A percentile compares a stretch with the other conserved stretches of the same genome.
Evolutionary conservation across 495 filamentous ascomycete species (phyloP).

Genomic region (Talaromyces thailandensis): DNA sequence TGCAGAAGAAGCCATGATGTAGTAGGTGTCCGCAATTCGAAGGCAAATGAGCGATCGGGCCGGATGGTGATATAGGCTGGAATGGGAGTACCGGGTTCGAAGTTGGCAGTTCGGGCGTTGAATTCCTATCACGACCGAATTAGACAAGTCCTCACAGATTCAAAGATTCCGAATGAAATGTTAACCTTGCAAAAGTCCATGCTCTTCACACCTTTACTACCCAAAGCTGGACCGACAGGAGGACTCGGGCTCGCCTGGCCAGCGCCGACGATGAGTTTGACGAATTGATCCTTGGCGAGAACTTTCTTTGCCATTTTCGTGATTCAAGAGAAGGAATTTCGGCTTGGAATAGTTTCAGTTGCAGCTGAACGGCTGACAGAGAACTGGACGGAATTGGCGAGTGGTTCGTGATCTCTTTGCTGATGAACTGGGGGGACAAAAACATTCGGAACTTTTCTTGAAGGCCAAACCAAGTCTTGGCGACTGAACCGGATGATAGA

Average conservation of each 20-base stretch:
- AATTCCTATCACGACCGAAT: constrained; percentile 63
- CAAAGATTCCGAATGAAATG: neutral
- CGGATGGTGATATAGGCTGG: constrained; percentile 86
- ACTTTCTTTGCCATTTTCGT: constrained; percentile 19
- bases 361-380: neutral
- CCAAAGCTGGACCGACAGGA: constrained; percentile 94
- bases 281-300: constrained; percentile 69
- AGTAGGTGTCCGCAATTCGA: constrained; percentile 87
- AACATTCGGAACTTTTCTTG: neutral
- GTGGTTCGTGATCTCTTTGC: neutral
- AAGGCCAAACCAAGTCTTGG: neutral
- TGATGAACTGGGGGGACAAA: neutral
- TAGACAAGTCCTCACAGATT: neutral
- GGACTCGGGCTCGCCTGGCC: constrained; percentile 95
- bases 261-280: constrained; percentile 96
- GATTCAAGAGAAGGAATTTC: neutral
- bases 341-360: neutral
- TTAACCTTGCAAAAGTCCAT: constrained; percentile 99
- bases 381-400: neutral
- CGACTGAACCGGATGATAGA: neutral
- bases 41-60: constrained; percentile 85
- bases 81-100: constrained; percentile 74
- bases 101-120: constrained; percentile 88
- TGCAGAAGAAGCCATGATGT: constrained; percentile 81
- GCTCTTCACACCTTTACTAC: constrained; percentile 96